Conservation (phyloP, 2,329 filamentous ascomycete species). For the Colletotrichum eleusines region DNA sequence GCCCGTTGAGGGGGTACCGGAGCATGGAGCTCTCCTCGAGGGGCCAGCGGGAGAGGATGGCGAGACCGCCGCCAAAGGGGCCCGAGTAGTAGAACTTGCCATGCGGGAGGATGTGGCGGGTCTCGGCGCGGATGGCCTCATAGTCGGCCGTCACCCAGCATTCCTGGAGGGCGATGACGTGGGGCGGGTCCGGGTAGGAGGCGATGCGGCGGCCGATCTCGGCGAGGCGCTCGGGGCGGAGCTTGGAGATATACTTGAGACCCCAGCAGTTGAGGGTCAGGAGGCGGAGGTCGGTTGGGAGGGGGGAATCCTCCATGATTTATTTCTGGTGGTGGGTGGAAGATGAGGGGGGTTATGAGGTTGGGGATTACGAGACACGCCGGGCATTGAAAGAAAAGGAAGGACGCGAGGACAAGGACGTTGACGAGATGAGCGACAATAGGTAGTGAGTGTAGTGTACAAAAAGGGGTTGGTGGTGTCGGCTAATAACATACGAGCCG, state of each 20-base stretch:
- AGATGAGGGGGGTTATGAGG: neutral
- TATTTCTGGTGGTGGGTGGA: conserved; percentile 27
- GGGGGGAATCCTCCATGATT: conserved; percentile 50
- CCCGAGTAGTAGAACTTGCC: conserved; percentile 95
- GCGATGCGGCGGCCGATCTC: conserved; percentile 89
- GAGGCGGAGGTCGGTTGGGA: conserved; percentile 76
- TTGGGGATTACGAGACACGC: neutral
- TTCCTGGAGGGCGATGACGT: conserved; percentile 95
- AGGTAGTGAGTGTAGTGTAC: neutral
- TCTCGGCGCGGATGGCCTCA: conserved; percentile 79
- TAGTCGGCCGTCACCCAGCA: conserved; percentile 93
- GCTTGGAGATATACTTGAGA: conserved; percentile 85
- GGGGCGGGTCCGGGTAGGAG: conserved; percentile 72
- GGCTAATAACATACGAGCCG: neutral
- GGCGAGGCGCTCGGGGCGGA: conserved; percentile 80
- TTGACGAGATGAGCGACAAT: neutral
- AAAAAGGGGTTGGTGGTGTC: neutral
- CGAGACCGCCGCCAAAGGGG: conserved; percentile 89
- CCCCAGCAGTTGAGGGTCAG: conserved; percentile 98
- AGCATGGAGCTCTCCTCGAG: conserved; percentile 91
- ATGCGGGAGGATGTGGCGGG: conserved; percentile 81
- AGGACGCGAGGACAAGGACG: neutral
- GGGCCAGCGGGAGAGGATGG: conserved; percentile 91
- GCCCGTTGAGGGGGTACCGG: conserved; percentile 89
- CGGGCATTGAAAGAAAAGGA: neutral